phyloP scores from a whole-genome alignment of 1,284 basidiomycete species.

The Volvariella volvacea region DNA sequence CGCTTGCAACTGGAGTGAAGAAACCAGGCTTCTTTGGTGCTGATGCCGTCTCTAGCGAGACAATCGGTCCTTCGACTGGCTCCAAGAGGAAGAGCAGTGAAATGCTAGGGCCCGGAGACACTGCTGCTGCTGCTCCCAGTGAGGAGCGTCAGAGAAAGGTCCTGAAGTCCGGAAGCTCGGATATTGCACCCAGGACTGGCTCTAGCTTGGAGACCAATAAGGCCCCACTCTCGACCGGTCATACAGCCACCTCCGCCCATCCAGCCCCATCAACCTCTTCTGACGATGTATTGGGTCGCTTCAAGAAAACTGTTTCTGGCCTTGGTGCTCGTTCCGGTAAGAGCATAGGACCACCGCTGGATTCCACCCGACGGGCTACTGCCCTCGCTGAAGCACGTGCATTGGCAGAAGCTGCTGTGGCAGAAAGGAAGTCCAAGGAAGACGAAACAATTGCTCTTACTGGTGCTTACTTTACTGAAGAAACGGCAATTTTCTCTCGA shows the following conservation, averaged over 20 bases:
- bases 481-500: not conserved
- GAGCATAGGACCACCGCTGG: slow-evolving; percentile 56
- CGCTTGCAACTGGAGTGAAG: slow-evolving; percentile 47
- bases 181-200: slow-evolving; percentile 1
- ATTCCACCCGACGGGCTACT: slow-evolving; percentile 43
- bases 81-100: slow-evolving; percentile 67
- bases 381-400: slow-evolving; percentile 66
- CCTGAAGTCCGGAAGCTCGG: not conserved
- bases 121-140: not conserved
- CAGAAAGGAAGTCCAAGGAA: slow-evolving; percentile 47
- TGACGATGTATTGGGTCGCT: slow-evolving; percentile 48
- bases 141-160: no score
- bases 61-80: slow-evolving; percentile 14
- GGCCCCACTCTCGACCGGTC: no score
- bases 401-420: slow-evolving; percentile 64
- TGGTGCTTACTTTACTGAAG: not conserved
- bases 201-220: no score
- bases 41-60: slow-evolving; percentile 5
- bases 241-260: not conserved
- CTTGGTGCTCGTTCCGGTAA: slow-evolving; percentile 58
- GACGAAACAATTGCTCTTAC: slow-evolving; percentile 16
- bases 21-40: slow-evolving; percentile 20
- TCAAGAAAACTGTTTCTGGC: slow-evolving; percentile 65
- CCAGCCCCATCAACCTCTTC: slow-evolving; percentile 10
- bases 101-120: slow-evolving; percentile 20